Conservation (phyloP, 208 protist genomes). For the Leptomonas pyrrhocoris region DNA sequence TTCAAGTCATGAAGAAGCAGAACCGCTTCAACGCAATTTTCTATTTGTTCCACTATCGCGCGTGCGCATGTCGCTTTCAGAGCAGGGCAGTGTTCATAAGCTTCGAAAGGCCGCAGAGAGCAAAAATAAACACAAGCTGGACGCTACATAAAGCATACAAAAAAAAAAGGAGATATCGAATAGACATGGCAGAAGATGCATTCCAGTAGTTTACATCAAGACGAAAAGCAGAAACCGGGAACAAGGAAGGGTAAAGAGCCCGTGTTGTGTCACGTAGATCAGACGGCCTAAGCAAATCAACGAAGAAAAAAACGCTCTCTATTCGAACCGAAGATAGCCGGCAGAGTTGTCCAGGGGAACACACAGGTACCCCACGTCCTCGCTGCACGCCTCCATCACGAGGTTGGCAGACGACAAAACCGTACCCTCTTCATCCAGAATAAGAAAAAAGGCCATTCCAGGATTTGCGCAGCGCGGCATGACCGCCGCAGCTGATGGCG, state of each 20-base stretch:
- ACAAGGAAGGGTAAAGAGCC: no score
- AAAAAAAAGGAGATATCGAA: not conserved
- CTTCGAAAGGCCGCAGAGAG: no score
- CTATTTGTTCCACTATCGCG: no score
- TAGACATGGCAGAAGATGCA: not conserved
- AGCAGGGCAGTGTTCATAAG: no score
- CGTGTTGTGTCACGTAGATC: no score
- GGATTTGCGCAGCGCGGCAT: conserved; percentile 11
- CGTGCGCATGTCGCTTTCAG: no score
- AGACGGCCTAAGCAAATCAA: not conserved
- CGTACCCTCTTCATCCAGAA: conserved; percentile 33
- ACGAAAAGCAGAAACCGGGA: not conserved
- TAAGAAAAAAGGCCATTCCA: conserved; percentile 37
- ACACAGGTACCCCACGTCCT: conserved; percentile 7
- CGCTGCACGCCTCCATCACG: conserved; percentile 6
- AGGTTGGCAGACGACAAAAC: conserved; percentile 27
- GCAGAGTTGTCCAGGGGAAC: conserved; percentile 24
- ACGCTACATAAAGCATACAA: no score
- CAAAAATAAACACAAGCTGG: no score
- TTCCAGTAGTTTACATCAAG: not conserved
- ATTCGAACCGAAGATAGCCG: conserved; percentile 30
- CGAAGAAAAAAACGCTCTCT: not conserved
- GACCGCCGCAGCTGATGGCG: conserved; percentile 1
- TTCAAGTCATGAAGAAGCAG: no score
- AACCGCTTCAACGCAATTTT: no score